Evolutionary conservation across 2,329 filamentous ascomycete species (phyloP).

Genomic region (Hypoxylon sp.): DNA sequence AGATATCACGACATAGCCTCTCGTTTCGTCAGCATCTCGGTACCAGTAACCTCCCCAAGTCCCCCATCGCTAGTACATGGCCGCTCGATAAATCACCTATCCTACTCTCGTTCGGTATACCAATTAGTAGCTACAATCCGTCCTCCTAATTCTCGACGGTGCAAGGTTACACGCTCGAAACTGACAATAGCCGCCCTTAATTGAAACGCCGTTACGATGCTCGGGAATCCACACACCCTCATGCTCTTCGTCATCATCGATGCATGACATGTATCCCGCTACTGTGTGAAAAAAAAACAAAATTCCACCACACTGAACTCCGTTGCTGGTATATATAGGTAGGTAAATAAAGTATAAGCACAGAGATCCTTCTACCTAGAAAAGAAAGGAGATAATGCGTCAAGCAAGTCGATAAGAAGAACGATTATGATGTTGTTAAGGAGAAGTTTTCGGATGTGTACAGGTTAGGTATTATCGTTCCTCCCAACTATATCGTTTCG

Average conservation of each 20-base stretch:
- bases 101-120: slow-evolving; percentile 1
- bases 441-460: background rate
- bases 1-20: slow-evolving; percentile 8
- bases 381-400: slow-evolving; percentile 24
- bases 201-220: slow-evolving; percentile 38
- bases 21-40: slow-evolving; percentile 10
- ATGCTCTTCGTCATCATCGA: slow-evolving; percentile 27
- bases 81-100: background rate
- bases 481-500: slow-evolving; percentile 56
- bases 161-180: slow-evolving; percentile 3
- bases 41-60: slow-evolving; percentile 8
- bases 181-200: slow-evolving; percentile 13
- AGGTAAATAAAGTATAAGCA: slow-evolving; percentile 27
- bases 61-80: background rate
- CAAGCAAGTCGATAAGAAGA: slow-evolving; percentile 27
- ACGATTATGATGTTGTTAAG: slow-evolving; percentile 30
- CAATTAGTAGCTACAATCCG: slow-evolving; percentile 19
- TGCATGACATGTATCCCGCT: slow-evolving; percentile 23
- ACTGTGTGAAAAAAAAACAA: slow-evolving; percentile 30
- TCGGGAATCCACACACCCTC: slow-evolving; percentile 9
- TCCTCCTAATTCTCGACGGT: background rate
- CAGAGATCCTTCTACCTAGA: slow-evolving; percentile 3
- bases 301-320: slow-evolving; percentile 42
- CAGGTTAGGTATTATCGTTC: slow-evolving; percentile 33
- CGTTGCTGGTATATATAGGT: slow-evolving; percentile 47